Percentiles rank a stretch among this genome's conserved stretches.
These are phyloP conservation scores for Pseudocercospora crystallina DNA, from an alignment of 2,329 filamentous ascomycete species.

Conservation along the genomic window DNA sequence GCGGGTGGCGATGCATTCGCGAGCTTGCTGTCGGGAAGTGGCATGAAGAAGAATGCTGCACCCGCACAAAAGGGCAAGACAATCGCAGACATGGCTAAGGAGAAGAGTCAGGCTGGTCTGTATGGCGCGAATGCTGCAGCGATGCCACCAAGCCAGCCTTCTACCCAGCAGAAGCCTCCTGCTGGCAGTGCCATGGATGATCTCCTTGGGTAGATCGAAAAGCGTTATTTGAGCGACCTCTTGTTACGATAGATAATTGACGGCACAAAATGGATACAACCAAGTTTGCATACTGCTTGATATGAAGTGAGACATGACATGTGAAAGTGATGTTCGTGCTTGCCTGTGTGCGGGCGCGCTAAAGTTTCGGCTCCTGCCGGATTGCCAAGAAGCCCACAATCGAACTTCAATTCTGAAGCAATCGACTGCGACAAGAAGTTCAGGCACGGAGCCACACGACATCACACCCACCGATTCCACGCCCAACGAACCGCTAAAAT, in stretches of 20 bases:
- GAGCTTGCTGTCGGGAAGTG: constrained; percentile 71
- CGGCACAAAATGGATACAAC: too few relatives aligned
- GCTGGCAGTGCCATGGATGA: constrained; percentile 40
- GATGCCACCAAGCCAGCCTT: constrained; percentile 13
- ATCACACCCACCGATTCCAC: too few relatives aligned
- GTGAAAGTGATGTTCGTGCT: too few relatives aligned
- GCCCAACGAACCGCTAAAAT: constrained; percentile 29
- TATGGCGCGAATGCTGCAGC: constrained; percentile 70
- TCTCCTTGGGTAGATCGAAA: constrained; percentile 40
- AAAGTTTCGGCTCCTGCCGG: too few relatives aligned
- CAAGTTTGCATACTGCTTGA: too few relatives aligned
- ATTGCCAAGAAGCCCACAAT: too few relatives aligned
- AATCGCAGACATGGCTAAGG: constrained; percentile 93
- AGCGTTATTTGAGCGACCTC: neutral
- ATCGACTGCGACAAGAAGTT: too few relatives aligned
- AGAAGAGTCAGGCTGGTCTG: constrained; percentile 91
- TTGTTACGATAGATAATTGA: constrained; percentile 10
- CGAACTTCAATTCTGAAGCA: too few relatives aligned
- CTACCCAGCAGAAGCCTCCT: constrained; percentile 24
- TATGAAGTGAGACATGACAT: too few relatives aligned
- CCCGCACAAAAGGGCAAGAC: constrained; percentile 68
- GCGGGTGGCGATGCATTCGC: constrained; percentile 82
- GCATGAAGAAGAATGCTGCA: constrained; percentile 51
- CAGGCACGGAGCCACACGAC: too few relatives aligned
- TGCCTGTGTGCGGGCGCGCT: too few relatives aligned